Evolutionary conservation across 1,139 yeast genomes (phyloP), one percentile per base, ranked within the genome.

Genomic region (Eremothecium coryli): DNA sequence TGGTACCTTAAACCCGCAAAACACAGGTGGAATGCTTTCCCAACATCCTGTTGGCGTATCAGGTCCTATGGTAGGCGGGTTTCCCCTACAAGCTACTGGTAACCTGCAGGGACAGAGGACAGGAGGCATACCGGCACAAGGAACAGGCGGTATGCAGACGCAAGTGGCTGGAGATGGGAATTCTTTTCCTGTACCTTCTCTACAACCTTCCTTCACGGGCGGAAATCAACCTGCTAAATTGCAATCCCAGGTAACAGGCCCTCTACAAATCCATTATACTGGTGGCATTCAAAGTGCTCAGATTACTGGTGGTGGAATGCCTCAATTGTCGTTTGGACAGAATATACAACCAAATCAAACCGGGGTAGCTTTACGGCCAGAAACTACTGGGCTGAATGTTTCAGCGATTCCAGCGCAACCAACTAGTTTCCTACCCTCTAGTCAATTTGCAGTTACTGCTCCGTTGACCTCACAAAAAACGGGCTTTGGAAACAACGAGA

Each of bases 391-490:
- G 5, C 66, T 67, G 24, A 42, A 43, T 36, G 56, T 54, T 34
- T 45, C 58, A 14, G 23, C 23, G n/a, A n/a, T 20, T 20, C 10
- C 23, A 35, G 51, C 65, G 12, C 79, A 71, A 44, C 47, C 60
- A 4, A 69, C 74, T n/a, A 66, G 71, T 15, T 58, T 52, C 38
- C 39, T 51, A 7, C 54, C 56, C 9, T 48, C 48, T 13, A 43
- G 57, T 4, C 52, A 48, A 20, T 53, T 54, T 31, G 48, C 45
- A 29, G 50, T 55, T n/a, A 52, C 54, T 4, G 48, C 48, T 29
- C 60, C 60, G 15, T 40, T 56, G 15, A 39, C 48, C 10, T 58
- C 59, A 16, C 60, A 56, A 56, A 75, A 85, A 66, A 95, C 96
- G 0, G 73, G 66, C 14, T 55, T 53, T 46, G 67, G 66, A 35